Conservation (phyloP, 352 stramenopile genomes). For the Phytopythium ostracodes region DNA sequence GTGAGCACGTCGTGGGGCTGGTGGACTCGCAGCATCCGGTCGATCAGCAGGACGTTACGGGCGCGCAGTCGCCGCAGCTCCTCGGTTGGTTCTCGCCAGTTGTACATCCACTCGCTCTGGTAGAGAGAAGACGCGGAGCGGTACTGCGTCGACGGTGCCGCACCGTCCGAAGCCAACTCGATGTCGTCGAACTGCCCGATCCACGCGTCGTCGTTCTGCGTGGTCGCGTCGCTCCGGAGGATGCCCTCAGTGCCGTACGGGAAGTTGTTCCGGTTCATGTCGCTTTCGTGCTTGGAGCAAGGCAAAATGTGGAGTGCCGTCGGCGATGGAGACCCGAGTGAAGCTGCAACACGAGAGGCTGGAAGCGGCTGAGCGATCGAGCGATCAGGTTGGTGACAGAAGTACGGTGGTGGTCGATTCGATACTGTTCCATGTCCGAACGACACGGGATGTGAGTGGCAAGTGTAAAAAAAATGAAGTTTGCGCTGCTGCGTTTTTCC, state of each 20-base stretch:
- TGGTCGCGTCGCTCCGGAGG: neutral
- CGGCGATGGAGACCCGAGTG: too few species aligned
- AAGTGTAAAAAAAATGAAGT: conserved; percentile 3
- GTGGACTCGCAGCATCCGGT: conserved; percentile 53
- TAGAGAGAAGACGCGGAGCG: neutral
- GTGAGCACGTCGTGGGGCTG: conserved; percentile 56
- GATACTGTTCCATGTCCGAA: neutral
- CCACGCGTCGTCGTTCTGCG: neutral
- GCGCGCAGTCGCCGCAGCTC: conserved; percentile 37
- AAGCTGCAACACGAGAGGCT: neutral
- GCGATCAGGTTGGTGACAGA: neutral
- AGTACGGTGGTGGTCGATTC: neutral
- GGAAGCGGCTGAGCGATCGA: neutral
- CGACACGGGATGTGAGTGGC: too few species aligned
- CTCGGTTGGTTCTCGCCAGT: conserved; percentile 25
- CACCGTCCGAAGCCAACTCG: neutral
- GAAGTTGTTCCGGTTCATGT: conserved; percentile 1
- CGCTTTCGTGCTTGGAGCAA: neutral
- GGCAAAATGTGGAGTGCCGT: neutral
- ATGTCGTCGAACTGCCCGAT: conserved; percentile 5
- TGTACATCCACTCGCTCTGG: conserved; percentile 4
- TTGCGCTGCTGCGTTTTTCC: neutral
- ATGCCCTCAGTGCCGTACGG: neutral
- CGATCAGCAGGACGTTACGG: conserved; percentile 40
- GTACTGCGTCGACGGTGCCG: neutral